Conservation (phyloP, 768 basidiomycete genomes). For the Suillus bovinus region DNA sequence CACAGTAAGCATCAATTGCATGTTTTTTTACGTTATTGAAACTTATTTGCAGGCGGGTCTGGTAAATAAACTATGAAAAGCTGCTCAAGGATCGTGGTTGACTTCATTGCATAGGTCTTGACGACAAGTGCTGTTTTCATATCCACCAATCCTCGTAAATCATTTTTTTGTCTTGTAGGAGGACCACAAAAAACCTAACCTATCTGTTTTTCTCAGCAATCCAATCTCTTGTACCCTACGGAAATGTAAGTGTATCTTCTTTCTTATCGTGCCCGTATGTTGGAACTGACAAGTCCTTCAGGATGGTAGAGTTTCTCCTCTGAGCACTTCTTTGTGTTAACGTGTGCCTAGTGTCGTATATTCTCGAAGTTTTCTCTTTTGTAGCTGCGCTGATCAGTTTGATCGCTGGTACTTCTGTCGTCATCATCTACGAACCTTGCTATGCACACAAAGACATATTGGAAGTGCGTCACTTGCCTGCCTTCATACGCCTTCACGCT, state of each 20-base stretch:
- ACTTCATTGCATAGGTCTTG: background rate
- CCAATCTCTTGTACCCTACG: background rate
- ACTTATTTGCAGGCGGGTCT: background rate
- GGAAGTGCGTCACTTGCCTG: background rate
- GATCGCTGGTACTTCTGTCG: background rate
- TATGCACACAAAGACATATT: background rate
- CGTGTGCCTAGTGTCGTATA: background rate
- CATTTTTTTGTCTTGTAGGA: background rate
- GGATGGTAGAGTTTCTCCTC: background rate
- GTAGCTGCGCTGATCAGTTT: background rate
- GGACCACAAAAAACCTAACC: no score
- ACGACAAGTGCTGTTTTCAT: slow-evolving; percentile 1
- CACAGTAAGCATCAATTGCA: background rate
- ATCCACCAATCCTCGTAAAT: background rate
- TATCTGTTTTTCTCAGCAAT: background rate
- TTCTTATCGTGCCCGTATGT: background rate
- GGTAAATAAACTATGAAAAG: background rate
- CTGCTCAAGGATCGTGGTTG: background rate
- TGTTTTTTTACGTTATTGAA: background rate
- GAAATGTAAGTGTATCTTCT: background rate
- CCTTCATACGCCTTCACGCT: background rate
- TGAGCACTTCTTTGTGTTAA: background rate
- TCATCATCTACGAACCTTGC: background rate
- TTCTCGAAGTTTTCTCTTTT: background rate
- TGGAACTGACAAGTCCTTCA: background rate